A percentile compares a stretch with the other conserved stretches of the same genome.
phyloP scores from a whole-genome alignment of 78 protist species.

The Dictyostelium intermedium region DNA sequence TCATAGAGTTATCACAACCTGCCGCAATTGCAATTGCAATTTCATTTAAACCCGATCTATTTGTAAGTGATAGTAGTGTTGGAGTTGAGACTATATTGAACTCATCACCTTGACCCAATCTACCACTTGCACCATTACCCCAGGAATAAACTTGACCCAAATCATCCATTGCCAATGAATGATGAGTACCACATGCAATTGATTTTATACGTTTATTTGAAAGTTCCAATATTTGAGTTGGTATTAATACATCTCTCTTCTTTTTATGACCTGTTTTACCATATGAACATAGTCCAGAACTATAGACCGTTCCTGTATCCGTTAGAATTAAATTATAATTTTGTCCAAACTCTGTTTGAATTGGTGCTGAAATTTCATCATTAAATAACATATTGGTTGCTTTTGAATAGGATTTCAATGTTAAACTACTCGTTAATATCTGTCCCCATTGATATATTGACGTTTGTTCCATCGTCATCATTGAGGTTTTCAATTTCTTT shows the following conservation, averaged over 20 bases:
- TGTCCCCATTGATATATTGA: constrained; percentile 61
- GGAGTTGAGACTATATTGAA: background rate
- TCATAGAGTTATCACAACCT: background rate
- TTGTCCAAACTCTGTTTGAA: constrained; percentile 24
- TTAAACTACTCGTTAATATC: background rate
- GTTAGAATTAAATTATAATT: constrained; percentile 43
- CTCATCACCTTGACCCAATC: constrained; percentile 11
- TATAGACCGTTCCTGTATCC: constrained; percentile 46
- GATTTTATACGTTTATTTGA: constrained; percentile 7
- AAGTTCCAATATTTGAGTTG: constrained; percentile 6
- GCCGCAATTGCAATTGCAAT: background rate
- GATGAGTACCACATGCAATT: constrained; percentile 62
- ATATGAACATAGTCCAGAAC: constrained; percentile 37
- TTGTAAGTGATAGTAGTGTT: background rate
- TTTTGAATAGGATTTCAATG: background rate
- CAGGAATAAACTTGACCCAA: background rate
- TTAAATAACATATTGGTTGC: constrained; percentile 15
- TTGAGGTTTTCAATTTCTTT: background rate
- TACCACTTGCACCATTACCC: constrained; percentile 27
- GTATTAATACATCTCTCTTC: constrained; percentile 24
- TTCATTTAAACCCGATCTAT: background rate
- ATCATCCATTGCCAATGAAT: constrained; percentile 16
- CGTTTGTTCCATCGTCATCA: background rate
- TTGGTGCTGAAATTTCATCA: background rate
- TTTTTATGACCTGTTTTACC: constrained; percentile 26